Evolutionary conservation across 139 green algal species (phyloP).

Genomic region (Chlorella sp.): DNA sequence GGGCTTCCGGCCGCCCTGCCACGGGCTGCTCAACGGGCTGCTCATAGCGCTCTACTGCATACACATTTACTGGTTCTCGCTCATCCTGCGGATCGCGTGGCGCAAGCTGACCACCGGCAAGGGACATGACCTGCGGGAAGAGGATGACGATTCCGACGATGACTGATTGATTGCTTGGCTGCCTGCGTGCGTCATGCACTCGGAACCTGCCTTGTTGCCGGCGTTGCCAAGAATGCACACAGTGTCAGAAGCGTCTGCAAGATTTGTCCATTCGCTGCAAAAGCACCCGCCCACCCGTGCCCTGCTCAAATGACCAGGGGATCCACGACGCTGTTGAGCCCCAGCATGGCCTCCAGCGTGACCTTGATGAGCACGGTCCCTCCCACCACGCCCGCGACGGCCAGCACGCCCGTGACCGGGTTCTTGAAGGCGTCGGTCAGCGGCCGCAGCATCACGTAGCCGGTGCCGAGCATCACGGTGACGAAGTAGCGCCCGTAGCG

Average conservation of each 20-base stretch:
- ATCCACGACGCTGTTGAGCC: background rate
- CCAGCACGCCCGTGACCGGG: slow-evolving; percentile 1
- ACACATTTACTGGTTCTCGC: slow-evolving; percentile 73
- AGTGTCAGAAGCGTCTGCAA: no score
- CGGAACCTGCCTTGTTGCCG: no score
- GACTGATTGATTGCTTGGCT: no score
- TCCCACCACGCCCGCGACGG: background rate
- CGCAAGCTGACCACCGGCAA: slow-evolving; percentile 25
- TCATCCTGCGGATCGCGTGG: slow-evolving; percentile 53
- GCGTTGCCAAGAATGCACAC: background rate
- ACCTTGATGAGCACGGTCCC: slow-evolving; percentile 5
- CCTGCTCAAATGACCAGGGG: no score
- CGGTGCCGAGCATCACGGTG: slow-evolving; percentile 83
- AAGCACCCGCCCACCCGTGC: no score
- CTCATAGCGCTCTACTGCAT: slow-evolving; percentile 52
- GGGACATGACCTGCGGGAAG: slow-evolving; percentile 46
- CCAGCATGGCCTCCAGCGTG: slow-evolving; percentile 13
- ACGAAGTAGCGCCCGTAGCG: slow-evolving; percentile 84
- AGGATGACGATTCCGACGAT: no score
- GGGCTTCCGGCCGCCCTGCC: slow-evolving; percentile 23
- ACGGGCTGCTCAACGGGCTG: slow-evolving; percentile 42
- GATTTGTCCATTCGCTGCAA: no score
- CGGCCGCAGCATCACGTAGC: slow-evolving; percentile 74
- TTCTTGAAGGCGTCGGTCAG: slow-evolving; percentile 61
- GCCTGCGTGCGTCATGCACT: no score